Base-by-base conservation (phyloP, 1,284 basidiomycete genomes). In the Irpex sp. region DNA sequence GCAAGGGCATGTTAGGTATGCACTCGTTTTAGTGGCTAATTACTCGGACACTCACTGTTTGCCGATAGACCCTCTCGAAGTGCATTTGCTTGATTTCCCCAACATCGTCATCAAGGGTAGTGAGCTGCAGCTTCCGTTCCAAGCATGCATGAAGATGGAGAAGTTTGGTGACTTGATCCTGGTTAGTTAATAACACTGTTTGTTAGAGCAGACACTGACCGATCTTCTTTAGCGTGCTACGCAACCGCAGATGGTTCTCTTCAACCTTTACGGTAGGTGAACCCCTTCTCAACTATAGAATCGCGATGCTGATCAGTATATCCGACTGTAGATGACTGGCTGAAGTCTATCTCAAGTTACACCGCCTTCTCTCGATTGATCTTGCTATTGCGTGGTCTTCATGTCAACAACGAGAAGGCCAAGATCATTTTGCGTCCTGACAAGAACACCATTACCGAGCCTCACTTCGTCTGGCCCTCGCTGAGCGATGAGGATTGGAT, bases 81-180 rank as follows among this genome's bases (percentile, higher is more conserved):
- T 99, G 64, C 97, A 99, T 76, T 86, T 98, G 77, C 89, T 96
- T 68, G 97, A 98, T 81, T 99, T 99, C 91, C 97, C 97, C 61
- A 99, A 99, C 80, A 98, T 99, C 72, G 96, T 98, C 77, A 99
- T 99, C 84, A 98, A 99, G 81, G 97, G 97, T 61, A 96, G 93
- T 69, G 97, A 99, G 78, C 82, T 99, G 57, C 97, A 99, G 75
- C 80, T 99, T 65, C 97, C 97, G 0, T 99, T 99, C 94, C 97
- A 99, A 80, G 96, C 97, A 15, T 97, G 95, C 70, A 96, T 99
- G 91, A 98, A 99, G 85, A 96, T 99, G 87, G 97, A 99, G 84
- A 98, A 98, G 79, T 98, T 99, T 69, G 97, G 97, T 79, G 97
- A 99, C 76, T 81, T 99, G 65, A 98, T 98, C 70, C 76, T 98